Evolutionary conservation across 805 yeast genomes (phyloP).

Genomic region (Candida michaelii): DNA sequence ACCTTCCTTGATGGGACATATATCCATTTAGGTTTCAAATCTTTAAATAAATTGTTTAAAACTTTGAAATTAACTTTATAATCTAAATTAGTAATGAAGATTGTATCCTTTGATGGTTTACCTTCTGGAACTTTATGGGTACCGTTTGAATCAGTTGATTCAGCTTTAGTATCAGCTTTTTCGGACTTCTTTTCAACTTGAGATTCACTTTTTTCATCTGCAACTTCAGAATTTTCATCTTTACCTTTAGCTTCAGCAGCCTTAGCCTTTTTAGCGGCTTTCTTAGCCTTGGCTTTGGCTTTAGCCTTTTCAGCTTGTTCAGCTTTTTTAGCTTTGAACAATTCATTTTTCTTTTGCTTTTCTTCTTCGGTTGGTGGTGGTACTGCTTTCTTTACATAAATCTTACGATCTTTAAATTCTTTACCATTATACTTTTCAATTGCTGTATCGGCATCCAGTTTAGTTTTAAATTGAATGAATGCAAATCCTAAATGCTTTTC

Average conservation of each 20-base stretch:
- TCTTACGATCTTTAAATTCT: conserved; percentile 46
- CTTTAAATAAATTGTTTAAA: conserved; percentile 45
- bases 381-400: conserved; percentile 54
- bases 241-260: conserved; percentile 3
- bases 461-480: conserved; percentile 51
- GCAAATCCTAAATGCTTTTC: conserved; percentile 57
- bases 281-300: conserved; percentile 17
- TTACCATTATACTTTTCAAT: conserved; percentile 42
- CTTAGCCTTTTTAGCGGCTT: conserved; percentile 16
- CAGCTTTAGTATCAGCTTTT: neutral
- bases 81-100: conserved; percentile 62
- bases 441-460: conserved; percentile 45
- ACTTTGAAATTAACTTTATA: conserved; percentile 47
- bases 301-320: conserved; percentile 17
- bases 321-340: conserved; percentile 24
- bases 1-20: conserved; percentile 56
- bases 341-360: conserved; percentile 36
- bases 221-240: neutral
- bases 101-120: conserved; percentile 53
- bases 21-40: conserved; percentile 55
- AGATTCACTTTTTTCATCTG: no score
- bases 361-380: conserved; percentile 51
- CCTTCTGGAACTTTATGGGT: conserved; percentile 43
- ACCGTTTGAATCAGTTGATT: conserved; percentile 5
- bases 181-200: conserved; percentile 6